Base-by-base conservation (phyloP, 2,329 filamentous ascomycete species). In the Colletotrichum godetiae region DNA sequence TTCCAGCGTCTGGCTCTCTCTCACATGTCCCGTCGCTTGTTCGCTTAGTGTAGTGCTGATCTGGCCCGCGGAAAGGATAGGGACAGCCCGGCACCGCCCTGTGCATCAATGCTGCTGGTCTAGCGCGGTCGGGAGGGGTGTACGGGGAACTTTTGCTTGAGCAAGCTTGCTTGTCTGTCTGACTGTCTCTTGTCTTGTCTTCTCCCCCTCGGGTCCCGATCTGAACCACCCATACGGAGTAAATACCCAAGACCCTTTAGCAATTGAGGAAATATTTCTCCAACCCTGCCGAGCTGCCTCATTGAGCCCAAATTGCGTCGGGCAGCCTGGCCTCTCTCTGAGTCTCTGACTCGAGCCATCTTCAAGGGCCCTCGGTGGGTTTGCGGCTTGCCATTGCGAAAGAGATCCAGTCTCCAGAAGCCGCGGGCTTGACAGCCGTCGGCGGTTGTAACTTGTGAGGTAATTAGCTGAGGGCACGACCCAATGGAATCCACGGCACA, bases 31-130 rank as follows among this genome's bases (percentile, higher is more conserved):
- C 67, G 59, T 64, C 55, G 67, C 68, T 68, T 55, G n/a, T 33
- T 31, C 69, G 63, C 63, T 61, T 72, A 69, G 55, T 63, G 49
- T 59, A 61, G 67, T 71, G 67, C 60, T 72, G 58, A 72, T 75
- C 83, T 61, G 57, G 67, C 35, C 62, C 31, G 62, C 49, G 57
- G 68, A 74, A 67, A 72, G n/a, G 68, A 65, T 55, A 70, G 35
- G 71, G 52, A 65, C 56, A 65, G 60, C 55, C 70, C 60, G 69
- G 67, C 67, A 58, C 56, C 62, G 72, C 72, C 62, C 68, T 74
- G 57, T 68, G 57, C 72, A 53, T 60, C 67, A 63, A 60, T 53
- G 42, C 56, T 57, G 61, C 61, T 52, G 57, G 72, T 27, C 68
- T 74, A 72, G 72, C 62, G 72, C 52, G 35, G 55, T 58, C 33